Base-by-base conservation (phyloP, 1,284 basidiomycete species). In the Ustilago bromivora region DNA sequence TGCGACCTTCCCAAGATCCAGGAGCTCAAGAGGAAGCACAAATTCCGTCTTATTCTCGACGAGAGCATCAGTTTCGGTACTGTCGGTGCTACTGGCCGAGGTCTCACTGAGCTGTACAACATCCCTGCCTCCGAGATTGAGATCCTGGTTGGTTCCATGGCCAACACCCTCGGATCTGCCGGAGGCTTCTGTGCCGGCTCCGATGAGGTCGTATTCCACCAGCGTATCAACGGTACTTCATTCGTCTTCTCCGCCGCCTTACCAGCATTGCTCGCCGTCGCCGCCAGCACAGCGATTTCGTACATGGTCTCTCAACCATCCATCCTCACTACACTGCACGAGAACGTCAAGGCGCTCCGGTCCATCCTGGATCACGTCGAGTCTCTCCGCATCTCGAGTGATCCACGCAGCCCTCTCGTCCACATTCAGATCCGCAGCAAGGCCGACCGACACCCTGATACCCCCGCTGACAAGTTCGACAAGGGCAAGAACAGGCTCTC, bases 111-210 rank as follows among this genome's bases (percentile, higher is more conserved):
- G 85, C 88, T 96, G 47, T 97, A 93, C 87, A 94, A 94, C 72
- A 92, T 98, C 59, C 92, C 95, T 0, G 88, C 89, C 0, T 81
- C 85, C 23, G 89, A 89, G 10, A 87, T 90, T 47, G 89, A 90
- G 80, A 89, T 90, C 43, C 80, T 90, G 28, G 85, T 89, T 15
- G 97, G 96, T 4, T 96, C 94, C 35, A 90, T 95, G 79, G 93
- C 96, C 0, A 94, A 91, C 60, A 92, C 93, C 17, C 90, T 99
- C 36, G 92, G 91, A 67, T 90, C 95, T 2, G 90, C 90, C 2
- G 97, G 97, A 57, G 97, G 96, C 7, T 99, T 99, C 90, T 98
- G 96, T 84, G 95, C 95, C 1, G 96, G 96, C 36, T 93, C 93
- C 3, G 87, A 88, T 19, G 90, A 92, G 55, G 93, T 98, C 47